Evolutionary conservation across 495 filamentous ascomycete genomes (phyloP).

Genomic region (Lasiosphaeria hispida): DNA sequence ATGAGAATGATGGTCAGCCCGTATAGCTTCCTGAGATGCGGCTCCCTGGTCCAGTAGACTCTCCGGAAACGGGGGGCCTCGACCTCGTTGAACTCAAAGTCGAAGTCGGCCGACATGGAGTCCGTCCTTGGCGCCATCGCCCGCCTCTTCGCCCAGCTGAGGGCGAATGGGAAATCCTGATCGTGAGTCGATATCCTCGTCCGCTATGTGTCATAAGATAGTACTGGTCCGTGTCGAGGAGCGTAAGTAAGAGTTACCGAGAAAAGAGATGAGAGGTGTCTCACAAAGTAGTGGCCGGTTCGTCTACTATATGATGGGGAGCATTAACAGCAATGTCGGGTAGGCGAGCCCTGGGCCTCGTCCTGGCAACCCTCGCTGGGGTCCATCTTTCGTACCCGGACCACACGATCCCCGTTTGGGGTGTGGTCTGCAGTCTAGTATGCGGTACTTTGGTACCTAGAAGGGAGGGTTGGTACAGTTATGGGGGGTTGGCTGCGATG

Average conservation of each 20-base stretch:
- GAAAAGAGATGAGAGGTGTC: background rate
- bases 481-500: conserved; percentile 11
- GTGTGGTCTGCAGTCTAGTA: background rate
- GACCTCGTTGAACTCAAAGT: conserved; percentile 40
- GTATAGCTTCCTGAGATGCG: conserved; percentile 60
- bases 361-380: background rate
- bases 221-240: too few species aligned
- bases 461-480: background rate
- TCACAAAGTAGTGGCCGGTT: background rate
- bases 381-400: background rate
- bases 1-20: conserved; percentile 53
- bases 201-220: too few species aligned
- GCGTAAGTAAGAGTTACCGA: background rate
- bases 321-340: background rate
- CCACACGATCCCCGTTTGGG: conserved; percentile 4
- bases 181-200: conserved; percentile 7
- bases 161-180: background rate
- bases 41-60: conserved; percentile 59
- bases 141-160: background rate
- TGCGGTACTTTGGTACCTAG: background rate
- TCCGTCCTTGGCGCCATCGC: conserved; percentile 13
- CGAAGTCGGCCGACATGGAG: conserved; percentile 27
- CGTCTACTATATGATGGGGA: background rate
- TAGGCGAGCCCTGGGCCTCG: background rate
- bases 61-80: conserved; percentile 55